A percentile compares a stretch with the other conserved stretches of the same genome.
These are phyloP conservation scores for Cryphonectria japonica DNA, from an alignment of 2,329 filamentous ascomycete species.

Conservation along the genomic window DNA sequence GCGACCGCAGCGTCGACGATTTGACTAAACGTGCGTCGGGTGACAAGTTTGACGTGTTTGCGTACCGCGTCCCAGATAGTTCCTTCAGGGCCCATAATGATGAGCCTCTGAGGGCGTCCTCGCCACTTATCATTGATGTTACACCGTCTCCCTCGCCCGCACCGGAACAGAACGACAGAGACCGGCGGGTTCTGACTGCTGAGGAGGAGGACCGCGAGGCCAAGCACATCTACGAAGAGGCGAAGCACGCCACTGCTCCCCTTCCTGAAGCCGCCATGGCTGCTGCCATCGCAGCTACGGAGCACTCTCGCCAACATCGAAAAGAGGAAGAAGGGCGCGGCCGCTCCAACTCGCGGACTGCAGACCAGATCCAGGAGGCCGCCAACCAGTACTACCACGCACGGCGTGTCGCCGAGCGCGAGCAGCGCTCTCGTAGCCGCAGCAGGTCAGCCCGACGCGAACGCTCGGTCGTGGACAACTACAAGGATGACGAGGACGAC, in stretches of 20 bases:
- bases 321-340: conserved; percentile 34
- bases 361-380: conserved; percentile 57
- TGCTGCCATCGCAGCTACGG: conserved; percentile 49
- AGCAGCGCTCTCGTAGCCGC: conserved; percentile 57
- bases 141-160: conserved; percentile 26
- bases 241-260: conserved; percentile 53
- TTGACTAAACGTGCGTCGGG: conserved; percentile 34
- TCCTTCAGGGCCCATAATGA: conserved; percentile 47
- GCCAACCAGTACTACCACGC: conserved; percentile 63
- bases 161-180: conserved; percentile 43
- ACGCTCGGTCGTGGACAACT: conserved; percentile 60
- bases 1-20: conserved; percentile 36
- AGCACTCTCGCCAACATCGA: conserved; percentile 40
- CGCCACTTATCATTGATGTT: conserved; percentile 27
- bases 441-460: conserved; percentile 51
- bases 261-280: conserved; percentile 52
- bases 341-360: conserved; percentile 34
- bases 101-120: conserved; percentile 19
- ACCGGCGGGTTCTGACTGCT: conserved; percentile 55
- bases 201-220: conserved; percentile 52
- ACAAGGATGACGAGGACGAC: conserved; percentile 45
- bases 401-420: conserved; percentile 56
- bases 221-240: conserved; percentile 49
- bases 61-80: conserved; percentile 59
- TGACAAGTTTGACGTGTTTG: conserved; percentile 58